Base-by-base conservation (phyloP, 2,329 filamentous ascomycete genomes). In the Fusarium euwallaceae region DNA sequence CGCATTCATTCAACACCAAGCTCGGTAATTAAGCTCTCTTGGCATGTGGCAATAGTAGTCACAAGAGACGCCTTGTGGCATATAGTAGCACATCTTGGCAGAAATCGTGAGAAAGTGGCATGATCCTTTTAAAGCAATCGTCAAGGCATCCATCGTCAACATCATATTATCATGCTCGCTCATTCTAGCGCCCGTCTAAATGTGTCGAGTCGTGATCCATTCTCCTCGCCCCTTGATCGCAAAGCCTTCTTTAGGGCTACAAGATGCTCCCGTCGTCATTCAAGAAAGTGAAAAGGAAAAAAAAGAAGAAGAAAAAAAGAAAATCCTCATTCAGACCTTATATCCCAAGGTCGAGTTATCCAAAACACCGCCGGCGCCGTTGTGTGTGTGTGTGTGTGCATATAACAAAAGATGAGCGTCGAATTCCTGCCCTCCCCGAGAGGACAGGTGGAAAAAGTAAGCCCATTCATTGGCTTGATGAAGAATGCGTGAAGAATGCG, bases 351-450 rank as follows among this genome's bases (percentile, higher is more conserved):
- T 71, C 69, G 48, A 65, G 39, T 67, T 67, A 58, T 58, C 67
- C 70, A 78, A 78, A 53, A 78, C 69, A 66, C 76, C 76, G 58
- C 62, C 45, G 51, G 70, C 76, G 66, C 76, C 76, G 58, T 76
- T 67, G 59, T 69, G 67, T 77, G 66, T 59, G 67, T 77, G 66
- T 59, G 67, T 67, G 59, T 69, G 67, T 77, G 66, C 61, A 72
- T 64, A 67, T 77, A 69, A 69, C 61, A 75, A 67, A 53, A 39
- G 64, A 64, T 66, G 61, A 59, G 65, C 39, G 9, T 48, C 43
- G 20, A 22, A n/a, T 22, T 17, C 32, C 32, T 39, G 32, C 7
- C 60, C 61, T 58, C 29, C 34, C 39, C 14, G 16, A 51, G 34
- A 61, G 62, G 43, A 43, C 32, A 39, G 24, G 53, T 64, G 10